phyloP scores from a whole-genome alignment of 2,329 filamentous ascomycete genomes.

The Penicillium sp. region DNA sequence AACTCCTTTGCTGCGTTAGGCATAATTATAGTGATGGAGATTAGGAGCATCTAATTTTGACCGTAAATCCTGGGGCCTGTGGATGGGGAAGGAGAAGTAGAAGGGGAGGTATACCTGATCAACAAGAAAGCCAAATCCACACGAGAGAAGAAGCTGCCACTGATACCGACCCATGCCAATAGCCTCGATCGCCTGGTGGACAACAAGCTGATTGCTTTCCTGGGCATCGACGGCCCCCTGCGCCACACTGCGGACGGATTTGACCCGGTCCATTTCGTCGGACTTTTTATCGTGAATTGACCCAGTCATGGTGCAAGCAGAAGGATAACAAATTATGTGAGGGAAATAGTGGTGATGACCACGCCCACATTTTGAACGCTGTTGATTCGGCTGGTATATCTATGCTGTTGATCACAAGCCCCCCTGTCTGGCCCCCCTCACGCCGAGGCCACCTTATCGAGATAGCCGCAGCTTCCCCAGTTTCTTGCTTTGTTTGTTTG shows the following conservation, averaged over 20 bases:
- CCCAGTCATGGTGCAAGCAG: background rate
- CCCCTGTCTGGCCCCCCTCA: no score
- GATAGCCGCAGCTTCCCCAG: no score
- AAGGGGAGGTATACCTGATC: constrained; percentile 7
- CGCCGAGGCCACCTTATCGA: no score
- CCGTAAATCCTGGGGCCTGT: no score
- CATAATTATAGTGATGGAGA: constrained; percentile 13
- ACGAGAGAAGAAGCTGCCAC: constrained; percentile 11
- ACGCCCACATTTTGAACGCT: no score
- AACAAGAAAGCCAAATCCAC: constrained; percentile 17
- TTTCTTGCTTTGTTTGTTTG: no score
- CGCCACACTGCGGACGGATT: background rate
- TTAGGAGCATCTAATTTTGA: constrained; percentile 5
- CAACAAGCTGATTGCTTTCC: background rate
- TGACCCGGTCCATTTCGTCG: background rate
- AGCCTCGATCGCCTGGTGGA: constrained; percentile 10
- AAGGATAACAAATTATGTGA: no score
- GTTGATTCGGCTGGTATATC: no score
- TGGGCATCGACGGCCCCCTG: background rate
- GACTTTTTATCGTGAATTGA: background rate
- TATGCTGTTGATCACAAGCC: no score
- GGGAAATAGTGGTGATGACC: no score
- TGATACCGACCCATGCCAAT: constrained; percentile 21
- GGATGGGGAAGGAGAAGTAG: no score
- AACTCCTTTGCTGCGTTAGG: constrained; percentile 15